A percentile compares a stretch with the other conserved stretches of the same genome.
These are phyloP conservation scores for Podospora pseudoanserina DNA, from an alignment of 495 filamentous ascomycete genomes.

Conservation along the genomic window DNA sequence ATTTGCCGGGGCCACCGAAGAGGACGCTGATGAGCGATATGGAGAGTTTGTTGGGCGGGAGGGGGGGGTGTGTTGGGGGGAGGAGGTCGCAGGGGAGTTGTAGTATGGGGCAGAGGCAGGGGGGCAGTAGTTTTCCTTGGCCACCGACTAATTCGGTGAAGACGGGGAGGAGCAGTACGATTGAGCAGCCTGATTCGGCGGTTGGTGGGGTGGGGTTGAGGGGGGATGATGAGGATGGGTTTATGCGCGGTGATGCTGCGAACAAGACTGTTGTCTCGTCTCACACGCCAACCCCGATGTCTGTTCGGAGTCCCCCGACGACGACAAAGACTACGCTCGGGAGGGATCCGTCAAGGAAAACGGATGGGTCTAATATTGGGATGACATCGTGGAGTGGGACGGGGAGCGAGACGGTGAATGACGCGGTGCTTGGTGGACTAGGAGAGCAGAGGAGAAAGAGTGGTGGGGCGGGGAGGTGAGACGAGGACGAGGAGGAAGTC, in stretches of 20 bases:
- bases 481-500: background rate
- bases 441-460: background rate
- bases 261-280: background rate
- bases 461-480: background rate
- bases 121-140: background rate
- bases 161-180: no score
- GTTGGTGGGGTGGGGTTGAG: background rate
- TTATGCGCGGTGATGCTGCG: background rate
- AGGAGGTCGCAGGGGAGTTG: background rate
- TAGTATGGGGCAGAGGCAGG: background rate
- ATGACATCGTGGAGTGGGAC: background rate
- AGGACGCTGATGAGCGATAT: constrained; percentile 16
- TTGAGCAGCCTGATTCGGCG: background rate
- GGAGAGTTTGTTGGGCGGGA: constrained; percentile 8
- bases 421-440: background rate
- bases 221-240: background rate
- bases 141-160: background rate
- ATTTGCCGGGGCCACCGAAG: constrained; percentile 19
- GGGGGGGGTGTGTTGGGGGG: background rate
- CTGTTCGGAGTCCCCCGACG: background rate
- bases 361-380: background rate
- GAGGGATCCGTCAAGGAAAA: background rate
- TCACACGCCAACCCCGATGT: background rate
- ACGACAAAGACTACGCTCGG: background rate
- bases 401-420: background rate